These are phyloP conservation scores for Scytalidium lignicola DNA, from an alignment of 2,329 filamentous ascomycete species.

Conservation along the genomic window DNA sequence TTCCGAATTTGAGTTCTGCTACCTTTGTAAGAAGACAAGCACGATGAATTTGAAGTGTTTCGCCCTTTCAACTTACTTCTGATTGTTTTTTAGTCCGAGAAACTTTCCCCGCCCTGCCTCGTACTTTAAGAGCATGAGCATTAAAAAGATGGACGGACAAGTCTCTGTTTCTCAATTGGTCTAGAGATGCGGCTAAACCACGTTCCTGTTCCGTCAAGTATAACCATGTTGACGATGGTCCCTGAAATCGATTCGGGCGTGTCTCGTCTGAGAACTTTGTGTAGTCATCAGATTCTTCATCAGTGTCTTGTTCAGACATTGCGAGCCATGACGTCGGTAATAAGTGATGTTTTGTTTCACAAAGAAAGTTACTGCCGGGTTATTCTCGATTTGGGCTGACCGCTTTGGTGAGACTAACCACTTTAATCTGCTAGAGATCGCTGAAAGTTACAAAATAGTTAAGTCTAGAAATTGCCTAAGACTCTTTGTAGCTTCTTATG, in stretches of 20 bases:
- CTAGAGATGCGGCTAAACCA: conserved; percentile 56
- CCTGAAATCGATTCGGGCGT: conserved; percentile 70
- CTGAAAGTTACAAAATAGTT: too few species aligned
- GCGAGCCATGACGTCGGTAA: background rate
- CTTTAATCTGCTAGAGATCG: too few species aligned
- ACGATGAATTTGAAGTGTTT: conserved; percentile 4
- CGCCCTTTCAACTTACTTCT: conserved; percentile 29
- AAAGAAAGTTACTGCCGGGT: background rate
- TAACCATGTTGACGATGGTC: conserved; percentile 62
- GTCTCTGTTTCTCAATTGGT: conserved; percentile 59
- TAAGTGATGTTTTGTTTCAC: background rate
- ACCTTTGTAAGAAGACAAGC: background rate
- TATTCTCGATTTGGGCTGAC: background rate
- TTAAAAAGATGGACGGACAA: conserved; percentile 76
- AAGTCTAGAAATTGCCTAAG: too few species aligned
- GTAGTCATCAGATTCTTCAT: conserved; percentile 40
- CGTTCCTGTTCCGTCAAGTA: conserved; percentile 57
- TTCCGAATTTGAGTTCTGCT: conserved; percentile 19
- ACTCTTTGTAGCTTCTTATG: too few species aligned
- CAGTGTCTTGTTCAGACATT: conserved; percentile 36
- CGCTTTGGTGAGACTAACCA: background rate
- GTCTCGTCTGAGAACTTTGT: conserved; percentile 40
- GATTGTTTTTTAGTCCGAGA: background rate
- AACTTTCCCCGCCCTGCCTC: conserved; percentile 16
- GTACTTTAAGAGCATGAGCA: conserved; percentile 61